Base-by-base conservation (phyloP, 345 rosid species). In the Conringia planisiliqua region DNA sequence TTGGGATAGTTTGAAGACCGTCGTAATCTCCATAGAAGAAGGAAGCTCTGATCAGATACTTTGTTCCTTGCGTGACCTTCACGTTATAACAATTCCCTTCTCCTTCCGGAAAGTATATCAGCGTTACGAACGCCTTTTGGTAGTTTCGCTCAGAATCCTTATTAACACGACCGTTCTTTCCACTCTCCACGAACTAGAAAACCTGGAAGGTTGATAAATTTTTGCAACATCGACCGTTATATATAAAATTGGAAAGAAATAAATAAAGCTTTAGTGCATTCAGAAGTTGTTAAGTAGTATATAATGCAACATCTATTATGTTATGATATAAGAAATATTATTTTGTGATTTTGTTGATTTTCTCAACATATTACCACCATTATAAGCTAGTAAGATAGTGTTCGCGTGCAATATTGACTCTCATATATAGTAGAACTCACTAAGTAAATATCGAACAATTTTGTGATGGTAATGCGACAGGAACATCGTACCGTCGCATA, bases 1-100 rank as follows among this genome's bases (percentile, higher is more conserved):
- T 50, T 48, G 59, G 71, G 30, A 17, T 4, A 6, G 3, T 38
- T 13, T 32, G 7, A 47, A 22, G 59, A 66, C 44, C 18, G 11
- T 66, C 71, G 10, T 66, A 66, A 50, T 66, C 48, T 32, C 59
- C 71, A 51, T 66, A 66, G 10, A 30, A 17, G 46, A 66, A 66
- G 18, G 5, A 32, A 22, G 44, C 59, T 22, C 59, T 66, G 13
- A 66, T 48, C 29, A 66, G 22, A n/a, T 48, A 66, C 5, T 48
- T 47, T 17, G 29, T 51, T 26, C 71, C 71, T 18, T 48, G 56
- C 7, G 71, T 66, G 26, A 32, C 43, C 55, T 66, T 36, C 11
- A 66, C 2, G 59, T 33, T 66, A 18, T 66, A 66, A 36, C 71
- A 66, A 9, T 66, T 66, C 12, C 71, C 42, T 33, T 30, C 46